Evolutionary conservation across 805 yeast genomes (phyloP).

Genomic region (Pichia cabralensis): DNA sequence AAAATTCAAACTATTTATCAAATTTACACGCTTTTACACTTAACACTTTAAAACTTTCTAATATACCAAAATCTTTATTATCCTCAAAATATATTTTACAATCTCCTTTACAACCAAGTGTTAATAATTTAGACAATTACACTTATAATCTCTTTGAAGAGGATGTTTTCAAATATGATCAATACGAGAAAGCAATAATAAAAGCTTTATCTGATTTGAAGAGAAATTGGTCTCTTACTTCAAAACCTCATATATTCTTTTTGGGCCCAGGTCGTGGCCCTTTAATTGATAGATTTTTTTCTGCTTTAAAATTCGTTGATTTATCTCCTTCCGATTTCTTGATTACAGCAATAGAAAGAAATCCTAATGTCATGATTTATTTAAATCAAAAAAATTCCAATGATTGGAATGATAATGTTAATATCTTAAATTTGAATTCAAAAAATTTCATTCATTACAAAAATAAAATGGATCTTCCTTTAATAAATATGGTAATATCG

Average conservation of each 20-base stretch:
- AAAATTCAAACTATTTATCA: slow-evolving; percentile 18
- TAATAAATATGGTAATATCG: slow-evolving; percentile 44
- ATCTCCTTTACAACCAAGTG: slow-evolving; percentile 65
- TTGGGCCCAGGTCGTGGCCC: slow-evolving; percentile 92
- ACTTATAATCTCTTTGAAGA: slow-evolving; percentile 64
- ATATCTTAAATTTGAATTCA: slow-evolving; percentile 49
- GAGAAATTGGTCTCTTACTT: slow-evolving; percentile 2
- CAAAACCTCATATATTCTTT: slow-evolving; percentile 33
- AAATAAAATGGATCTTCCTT: not conserved
- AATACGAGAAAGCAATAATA: slow-evolving; percentile 55
- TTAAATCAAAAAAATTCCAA: slow-evolving; percentile 38
- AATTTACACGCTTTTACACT: slow-evolving; percentile 21
- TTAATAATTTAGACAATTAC: slow-evolving; percentile 42
- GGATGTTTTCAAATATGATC: slow-evolving; percentile 59
- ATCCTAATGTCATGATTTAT: slow-evolving; percentile 45
- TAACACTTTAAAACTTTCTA: slow-evolving; percentile 13
- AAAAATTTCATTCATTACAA: slow-evolving; percentile 45
- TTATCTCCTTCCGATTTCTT: slow-evolving; percentile 17
- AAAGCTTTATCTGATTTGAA: slow-evolving; percentile 37
- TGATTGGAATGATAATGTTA: slow-evolving; percentile 45
- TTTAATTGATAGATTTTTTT: slow-evolving; percentile 44
- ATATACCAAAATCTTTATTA: slow-evolving; percentile 6
- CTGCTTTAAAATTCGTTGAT: slow-evolving; percentile 29
- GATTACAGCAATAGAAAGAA: slow-evolving; percentile 65
- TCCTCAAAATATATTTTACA: slow-evolving; percentile 19